phyloP scores from a whole-genome alignment of 768 basidiomycete genomes.

The Arthromyces matolae region DNA sequence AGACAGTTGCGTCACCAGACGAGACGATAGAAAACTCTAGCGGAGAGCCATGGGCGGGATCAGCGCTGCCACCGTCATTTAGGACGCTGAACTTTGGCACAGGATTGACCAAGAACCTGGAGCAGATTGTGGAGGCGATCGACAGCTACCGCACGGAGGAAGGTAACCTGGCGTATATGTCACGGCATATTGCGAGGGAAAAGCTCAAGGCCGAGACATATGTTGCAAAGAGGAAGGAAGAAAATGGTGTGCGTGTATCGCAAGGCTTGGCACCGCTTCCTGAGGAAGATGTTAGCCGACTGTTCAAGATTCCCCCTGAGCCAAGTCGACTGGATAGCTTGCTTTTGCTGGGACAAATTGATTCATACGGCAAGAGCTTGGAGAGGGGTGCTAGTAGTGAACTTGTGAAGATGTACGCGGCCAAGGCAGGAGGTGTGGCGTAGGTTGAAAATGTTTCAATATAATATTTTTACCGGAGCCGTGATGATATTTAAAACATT shows the following conservation, averaged over 20 bases:
- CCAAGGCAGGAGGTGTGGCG: slow-evolving; percentile 32
- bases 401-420: slow-evolving; percentile 85
- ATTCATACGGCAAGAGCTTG: slow-evolving; percentile 77
- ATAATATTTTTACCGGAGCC: background rate
- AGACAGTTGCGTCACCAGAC: slow-evolving; percentile 51
- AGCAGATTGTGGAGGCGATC: slow-evolving; percentile 81
- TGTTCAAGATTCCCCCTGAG: slow-evolving; percentile 87
- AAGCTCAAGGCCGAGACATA: slow-evolving; percentile 74
- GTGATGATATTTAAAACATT: background rate
- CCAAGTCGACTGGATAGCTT: slow-evolving; percentile 86
- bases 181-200: slow-evolving; percentile 86
- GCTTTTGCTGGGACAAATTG: slow-evolving; percentile 83
- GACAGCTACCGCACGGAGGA: slow-evolving; percentile 88
- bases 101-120: slow-evolving; percentile 71
- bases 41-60: slow-evolving; percentile 34
- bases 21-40: slow-evolving; percentile 35
- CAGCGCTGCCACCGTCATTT: slow-evolving; percentile 58
- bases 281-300: slow-evolving; percentile 76
- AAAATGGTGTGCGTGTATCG: slow-evolving; percentile 72
- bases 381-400: slow-evolving; percentile 59
- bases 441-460: slow-evolving; percentile 2
- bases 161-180: slow-evolving; percentile 85
- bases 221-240: slow-evolving; percentile 83
- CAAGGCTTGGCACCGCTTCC: slow-evolving; percentile 86
- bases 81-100: slow-evolving; percentile 68